A percentile compares a stretch with the other conserved stretches of the same genome.
phyloP scores from a whole-genome alignment of 805 yeast species.

The Tetrapisispora iriomotensis region DNA sequence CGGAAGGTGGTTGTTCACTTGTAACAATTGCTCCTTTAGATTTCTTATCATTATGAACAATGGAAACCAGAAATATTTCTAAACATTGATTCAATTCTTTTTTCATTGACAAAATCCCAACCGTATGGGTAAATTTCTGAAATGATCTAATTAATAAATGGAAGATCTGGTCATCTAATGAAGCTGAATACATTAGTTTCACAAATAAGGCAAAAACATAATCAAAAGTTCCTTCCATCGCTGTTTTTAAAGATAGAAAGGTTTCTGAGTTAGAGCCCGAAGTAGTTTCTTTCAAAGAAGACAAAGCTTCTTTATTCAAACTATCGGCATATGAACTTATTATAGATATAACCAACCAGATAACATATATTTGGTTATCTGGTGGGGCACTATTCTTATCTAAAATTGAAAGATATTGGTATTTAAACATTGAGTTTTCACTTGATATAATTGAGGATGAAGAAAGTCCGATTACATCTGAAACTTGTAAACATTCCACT shows the following conservation, averaged over 20 bases:
- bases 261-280: background rate
- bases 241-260: slow-evolving; percentile 3
- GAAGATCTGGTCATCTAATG: slow-evolving; percentile 62
- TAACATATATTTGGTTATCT: slow-evolving; percentile 51
- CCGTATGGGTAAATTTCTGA: slow-evolving; percentile 73
- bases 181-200: slow-evolving; percentile 45
- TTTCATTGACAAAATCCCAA: slow-evolving; percentile 59
- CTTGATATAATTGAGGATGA: slow-evolving; percentile 32
- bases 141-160: slow-evolving; percentile 58
- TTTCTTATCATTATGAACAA: slow-evolving; percentile 33
- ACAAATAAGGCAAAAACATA: slow-evolving; percentile 37
- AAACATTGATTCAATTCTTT: slow-evolving; percentile 50
- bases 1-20: background rate
- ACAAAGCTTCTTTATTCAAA: slow-evolving; percentile 26
- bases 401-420: slow-evolving; percentile 59
- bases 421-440: slow-evolving; percentile 37
- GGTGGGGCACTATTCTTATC: slow-evolving; percentile 76
- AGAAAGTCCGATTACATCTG: slow-evolving; percentile 26
- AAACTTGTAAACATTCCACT: slow-evolving; percentile 27
- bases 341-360: slow-evolving; percentile 46
- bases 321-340: slow-evolving; percentile 57
- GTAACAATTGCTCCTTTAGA: background rate
- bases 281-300: background rate
- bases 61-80: slow-evolving; percentile 35
- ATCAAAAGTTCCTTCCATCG: slow-evolving; percentile 32